Percentiles rank a stretch among this genome's conserved stretches.
These are phyloP conservation scores for Daldinia eschscholtzii DNA, from an alignment of 2,329 filamentous ascomycete species.

Conservation along the genomic window DNA sequence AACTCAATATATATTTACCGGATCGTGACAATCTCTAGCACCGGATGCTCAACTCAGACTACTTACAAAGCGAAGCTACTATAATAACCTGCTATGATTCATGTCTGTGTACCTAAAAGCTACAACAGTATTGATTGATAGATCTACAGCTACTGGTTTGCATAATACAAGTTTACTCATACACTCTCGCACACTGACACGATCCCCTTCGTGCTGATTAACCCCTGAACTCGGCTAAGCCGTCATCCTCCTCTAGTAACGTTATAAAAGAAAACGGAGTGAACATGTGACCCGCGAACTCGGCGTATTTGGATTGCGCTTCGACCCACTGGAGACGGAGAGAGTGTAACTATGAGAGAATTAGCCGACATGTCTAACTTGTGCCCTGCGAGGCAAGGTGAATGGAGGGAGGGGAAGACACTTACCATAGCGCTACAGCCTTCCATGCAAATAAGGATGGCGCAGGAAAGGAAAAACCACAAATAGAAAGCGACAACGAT, in stretches of 20 bases:
- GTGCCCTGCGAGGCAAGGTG: neutral
- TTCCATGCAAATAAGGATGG: slow-evolving; percentile 84
- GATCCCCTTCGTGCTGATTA: slow-evolving; percentile 35
- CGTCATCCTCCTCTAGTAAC: slow-evolving; percentile 77
- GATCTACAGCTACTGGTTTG: slow-evolving; percentile 28
- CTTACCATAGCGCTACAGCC: slow-evolving; percentile 80
- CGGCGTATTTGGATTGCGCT: slow-evolving; percentile 87
- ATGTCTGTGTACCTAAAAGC: neutral
- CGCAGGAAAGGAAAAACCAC: slow-evolving; percentile 89
- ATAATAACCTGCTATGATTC: neutral
- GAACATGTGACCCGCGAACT: slow-evolving; percentile 82
- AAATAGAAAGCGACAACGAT: slow-evolving; percentile 85
- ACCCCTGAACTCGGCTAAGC: slow-evolving; percentile 55
- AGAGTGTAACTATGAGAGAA: slow-evolving; percentile 68
- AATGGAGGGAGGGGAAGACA: neutral
- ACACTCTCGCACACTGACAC: slow-evolving; percentile 12
- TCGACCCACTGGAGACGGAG: slow-evolving; percentile 86
- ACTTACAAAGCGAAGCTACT: neutral
- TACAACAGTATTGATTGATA: slow-evolving; percentile 30
- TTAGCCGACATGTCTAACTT: slow-evolving; percentile 32
- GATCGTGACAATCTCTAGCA: neutral
- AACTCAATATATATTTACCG: too few relatives aligned
- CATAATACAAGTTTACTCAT: slow-evolving; percentile 38
- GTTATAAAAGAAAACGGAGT: slow-evolving; percentile 81
- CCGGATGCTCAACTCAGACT: neutral